Evolutionary conservation across 116 monocot species (phyloP).

Genomic region (Papilionanthe hybrid): DNA sequence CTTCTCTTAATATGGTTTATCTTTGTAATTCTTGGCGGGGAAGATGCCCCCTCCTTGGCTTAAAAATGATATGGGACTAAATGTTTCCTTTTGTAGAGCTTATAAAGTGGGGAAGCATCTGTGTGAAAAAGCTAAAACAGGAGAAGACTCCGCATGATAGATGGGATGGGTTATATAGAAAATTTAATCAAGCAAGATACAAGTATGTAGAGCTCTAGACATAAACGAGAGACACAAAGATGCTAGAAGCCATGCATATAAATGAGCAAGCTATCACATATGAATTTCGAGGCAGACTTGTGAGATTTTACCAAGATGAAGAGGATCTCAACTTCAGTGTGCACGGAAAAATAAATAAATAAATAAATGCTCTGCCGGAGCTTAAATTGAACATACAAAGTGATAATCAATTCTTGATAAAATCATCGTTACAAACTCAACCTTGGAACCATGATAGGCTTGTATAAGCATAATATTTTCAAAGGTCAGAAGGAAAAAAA

Average conservation of each 20-base stretch:
- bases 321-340: background rate
- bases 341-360: no score
- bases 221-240: background rate
- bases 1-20: background rate
- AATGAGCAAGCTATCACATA: background rate
- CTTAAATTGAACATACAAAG: background rate
- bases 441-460: background rate
- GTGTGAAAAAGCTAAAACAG: background rate
- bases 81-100: background rate
- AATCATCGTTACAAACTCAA: background rate
- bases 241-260: background rate
- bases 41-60: background rate
- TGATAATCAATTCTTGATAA: background rate
- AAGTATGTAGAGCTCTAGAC: background rate
- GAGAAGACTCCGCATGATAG: background rate
- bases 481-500: background rate
- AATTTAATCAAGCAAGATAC: background rate
- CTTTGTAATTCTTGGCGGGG: background rate
- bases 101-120: background rate
- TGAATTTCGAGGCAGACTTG: background rate
- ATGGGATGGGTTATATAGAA: background rate
- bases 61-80: background rate
- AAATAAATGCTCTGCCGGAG: no score
- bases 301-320: background rate
- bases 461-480: background rate